Percentiles rank a stretch among this genome's conserved stretches.
Evolutionary conservation across 768 basidiomycete genomes (phyloP).

Genomic region (Trametes maxima): DNA sequence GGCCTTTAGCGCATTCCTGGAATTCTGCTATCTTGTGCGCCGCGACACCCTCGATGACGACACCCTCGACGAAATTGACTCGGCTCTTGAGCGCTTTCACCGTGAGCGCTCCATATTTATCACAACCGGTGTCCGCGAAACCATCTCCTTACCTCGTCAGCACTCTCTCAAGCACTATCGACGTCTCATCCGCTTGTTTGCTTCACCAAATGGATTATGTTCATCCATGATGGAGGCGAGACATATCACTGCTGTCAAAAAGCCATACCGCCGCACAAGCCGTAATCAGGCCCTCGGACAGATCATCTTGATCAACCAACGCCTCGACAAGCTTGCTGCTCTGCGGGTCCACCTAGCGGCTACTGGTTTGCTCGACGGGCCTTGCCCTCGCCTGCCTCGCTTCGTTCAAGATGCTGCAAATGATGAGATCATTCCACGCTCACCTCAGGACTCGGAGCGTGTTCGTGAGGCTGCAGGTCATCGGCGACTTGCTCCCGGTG

Average conservation of each 20-base stretch:
- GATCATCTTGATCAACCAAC: constrained; percentile 30
- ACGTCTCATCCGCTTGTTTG: constrained; percentile 23
- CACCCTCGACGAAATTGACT: constrained; percentile 11
- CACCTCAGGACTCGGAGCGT: too few relatives aligned
- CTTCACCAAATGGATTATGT: constrained; percentile 30
- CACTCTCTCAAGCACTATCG: constrained; percentile 26
- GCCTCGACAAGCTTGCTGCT: constrained; percentile 31
- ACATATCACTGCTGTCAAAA: constrained; percentile 32
- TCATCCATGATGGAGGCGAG: constrained; percentile 33
- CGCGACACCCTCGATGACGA: neutral
- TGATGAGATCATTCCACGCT: neutral
- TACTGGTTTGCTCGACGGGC: constrained; percentile 23
- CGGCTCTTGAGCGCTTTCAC: constrained; percentile 21
- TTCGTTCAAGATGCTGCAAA: neutral
- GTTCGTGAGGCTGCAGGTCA: too few relatives aligned
- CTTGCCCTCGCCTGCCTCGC: neutral
- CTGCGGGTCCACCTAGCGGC: constrained; percentile 18
- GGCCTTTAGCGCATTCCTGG: constrained; percentile 22
- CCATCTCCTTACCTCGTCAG: constrained; percentile 28
- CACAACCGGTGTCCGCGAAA: constrained; percentile 20
- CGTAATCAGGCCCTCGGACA: constrained; percentile 25
- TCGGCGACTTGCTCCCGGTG: too few relatives aligned
- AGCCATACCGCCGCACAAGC: constrained; percentile 30
- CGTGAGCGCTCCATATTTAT: constrained; percentile 19
- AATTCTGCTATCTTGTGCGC: constrained; percentile 31